A percentile compares a stretch with the other conserved stretches of the same genome.
Evolutionary conservation across 2,329 filamentous ascomycete species (phyloP).

Genomic region (Pseudogymnoascus sp.): DNA sequence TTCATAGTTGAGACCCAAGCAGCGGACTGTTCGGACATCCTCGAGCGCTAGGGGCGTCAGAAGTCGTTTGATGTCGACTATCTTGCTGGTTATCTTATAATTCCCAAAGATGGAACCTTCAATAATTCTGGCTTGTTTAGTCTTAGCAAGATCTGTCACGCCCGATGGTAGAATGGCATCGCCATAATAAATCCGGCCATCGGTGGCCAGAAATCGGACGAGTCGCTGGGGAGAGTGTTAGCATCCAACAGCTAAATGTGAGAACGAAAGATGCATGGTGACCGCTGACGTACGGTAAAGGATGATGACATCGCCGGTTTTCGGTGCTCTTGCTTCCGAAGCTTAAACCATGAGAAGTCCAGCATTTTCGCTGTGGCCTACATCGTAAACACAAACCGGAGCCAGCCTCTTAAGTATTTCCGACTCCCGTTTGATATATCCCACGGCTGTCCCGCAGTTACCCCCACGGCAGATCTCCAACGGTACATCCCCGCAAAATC

Average conservation of each 20-base stretch:
- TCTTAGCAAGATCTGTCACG: constrained; percentile 52
- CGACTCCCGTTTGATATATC: constrained; percentile 5
- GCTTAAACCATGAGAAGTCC: constrained; percentile 3
- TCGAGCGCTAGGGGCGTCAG: constrained; percentile 56
- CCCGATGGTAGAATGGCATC: constrained; percentile 62
- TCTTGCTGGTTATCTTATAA: constrained; percentile 55
- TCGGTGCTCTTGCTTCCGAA: not conserved
- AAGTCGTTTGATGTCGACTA: constrained; percentile 49
- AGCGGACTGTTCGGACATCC: constrained; percentile 60
- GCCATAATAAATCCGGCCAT: constrained; percentile 65
- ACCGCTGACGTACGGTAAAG: constrained; percentile 6
- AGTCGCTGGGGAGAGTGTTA: constrained; percentile 46
- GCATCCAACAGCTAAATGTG: not conserved
- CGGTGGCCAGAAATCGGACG: constrained; percentile 64
- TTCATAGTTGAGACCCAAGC: constrained; percentile 65
- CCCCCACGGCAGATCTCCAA: constrained; percentile 7
- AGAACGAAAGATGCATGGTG: not conserved
- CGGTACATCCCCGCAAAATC: not conserved
- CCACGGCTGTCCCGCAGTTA: not conserved
- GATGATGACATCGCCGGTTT: constrained; percentile 8
- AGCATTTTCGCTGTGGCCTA: not conserved
- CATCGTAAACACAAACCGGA: not conserved
- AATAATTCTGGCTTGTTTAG: constrained; percentile 55
- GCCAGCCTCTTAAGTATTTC: constrained; percentile 5
- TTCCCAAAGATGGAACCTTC: constrained; percentile 59